These are phyloP conservation scores for Fragilariopsis cylindrus DNA, from an alignment of 108 stramenopile species.

Conservation along the genomic window DNA sequence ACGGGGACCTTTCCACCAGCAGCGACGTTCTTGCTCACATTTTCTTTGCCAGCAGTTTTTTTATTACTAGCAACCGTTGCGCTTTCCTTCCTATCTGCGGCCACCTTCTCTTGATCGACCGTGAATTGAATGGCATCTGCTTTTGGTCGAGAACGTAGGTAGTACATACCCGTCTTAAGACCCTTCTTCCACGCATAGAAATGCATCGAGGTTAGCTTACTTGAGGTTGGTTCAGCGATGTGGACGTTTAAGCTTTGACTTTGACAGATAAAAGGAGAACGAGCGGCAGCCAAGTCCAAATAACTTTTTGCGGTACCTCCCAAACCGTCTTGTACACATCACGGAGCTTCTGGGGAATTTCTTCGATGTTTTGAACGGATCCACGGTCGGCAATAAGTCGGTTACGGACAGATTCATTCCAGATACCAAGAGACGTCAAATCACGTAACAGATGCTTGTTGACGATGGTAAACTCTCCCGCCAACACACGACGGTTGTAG, in stretches of 20 bases:
- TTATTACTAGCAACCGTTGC: not conserved
- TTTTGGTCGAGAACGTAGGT: constrained; percentile 98
- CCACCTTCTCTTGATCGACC: constrained; percentile 89
- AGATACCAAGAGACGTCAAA: constrained; percentile 91
- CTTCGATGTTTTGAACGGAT: constrained; percentile 90
- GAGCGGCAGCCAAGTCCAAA: constrained; percentile 99
- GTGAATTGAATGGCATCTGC: constrained; percentile 99
- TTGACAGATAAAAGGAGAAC: constrained; percentile 99
- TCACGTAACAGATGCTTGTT: constrained; percentile 99
- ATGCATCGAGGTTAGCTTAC: constrained; percentile 96
- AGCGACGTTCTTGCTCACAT: not conserved
- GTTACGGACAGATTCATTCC: constrained; percentile 96
- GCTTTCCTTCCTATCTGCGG: constrained; percentile 43
- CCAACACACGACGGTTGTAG: constrained; percentile 98
- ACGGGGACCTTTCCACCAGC: constrained; percentile 18
- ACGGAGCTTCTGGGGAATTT: constrained; percentile 90
- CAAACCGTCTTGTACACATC: constrained; percentile 99
- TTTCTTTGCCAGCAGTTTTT: constrained; percentile 36
- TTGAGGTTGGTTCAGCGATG: constrained; percentile 95
- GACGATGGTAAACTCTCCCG: constrained; percentile 98
- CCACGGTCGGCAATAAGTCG: constrained; percentile 97
- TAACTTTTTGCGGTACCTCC: constrained; percentile 94
- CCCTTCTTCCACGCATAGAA: constrained; percentile 99
- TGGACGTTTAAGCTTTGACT: constrained; percentile 98
- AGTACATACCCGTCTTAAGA: constrained; percentile 99